phyloP scores from a whole-genome alignment of 2,329 filamentous ascomycete species.

The Nothopassalora personata region DNA sequence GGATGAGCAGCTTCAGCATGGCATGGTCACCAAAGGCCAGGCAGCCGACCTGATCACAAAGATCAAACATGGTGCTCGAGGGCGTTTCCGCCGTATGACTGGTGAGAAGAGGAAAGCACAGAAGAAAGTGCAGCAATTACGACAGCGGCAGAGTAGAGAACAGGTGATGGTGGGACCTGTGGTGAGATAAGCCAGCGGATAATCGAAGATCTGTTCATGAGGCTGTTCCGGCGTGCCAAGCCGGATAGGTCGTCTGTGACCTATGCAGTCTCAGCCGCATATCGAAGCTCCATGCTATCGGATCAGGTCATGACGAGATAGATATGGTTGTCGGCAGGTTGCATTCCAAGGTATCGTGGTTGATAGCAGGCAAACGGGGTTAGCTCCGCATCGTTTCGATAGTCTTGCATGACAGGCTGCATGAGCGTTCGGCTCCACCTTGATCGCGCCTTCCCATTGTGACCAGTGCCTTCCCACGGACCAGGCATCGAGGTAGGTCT shows the following conservation, averaged over 20 bases:
- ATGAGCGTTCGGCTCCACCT: background rate
- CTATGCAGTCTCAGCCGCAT: background rate
- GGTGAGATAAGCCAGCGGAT: background rate
- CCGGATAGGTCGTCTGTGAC: background rate
- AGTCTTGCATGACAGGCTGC: background rate
- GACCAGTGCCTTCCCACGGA: too few species aligned
- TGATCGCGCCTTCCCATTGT: background rate
- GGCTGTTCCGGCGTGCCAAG: background rate
- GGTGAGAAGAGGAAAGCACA: conserved; percentile 33
- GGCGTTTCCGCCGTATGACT: conserved; percentile 47
- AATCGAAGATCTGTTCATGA: background rate
- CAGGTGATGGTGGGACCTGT: conserved; percentile 47
- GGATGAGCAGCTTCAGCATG: conserved; percentile 49
- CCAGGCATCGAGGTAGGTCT: too few species aligned
- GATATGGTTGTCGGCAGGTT: background rate
- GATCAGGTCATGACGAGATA: background rate
- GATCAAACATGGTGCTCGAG: conserved; percentile 72
- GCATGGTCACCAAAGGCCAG: conserved; percentile 68
- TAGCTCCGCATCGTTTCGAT: background rate
- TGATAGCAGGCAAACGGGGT: background rate
- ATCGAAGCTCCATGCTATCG: background rate
- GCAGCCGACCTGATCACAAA: conserved; percentile 91
- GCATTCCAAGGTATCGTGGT: background rate
- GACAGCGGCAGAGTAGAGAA: conserved; percentile 36
- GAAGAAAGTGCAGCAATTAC: conserved; percentile 44